A percentile compares a stretch with the other conserved stretches of the same genome.
phyloP scores from a whole-genome alignment of 1,139 yeast genomes.

The Yamadazyma diospyri region DNA sequence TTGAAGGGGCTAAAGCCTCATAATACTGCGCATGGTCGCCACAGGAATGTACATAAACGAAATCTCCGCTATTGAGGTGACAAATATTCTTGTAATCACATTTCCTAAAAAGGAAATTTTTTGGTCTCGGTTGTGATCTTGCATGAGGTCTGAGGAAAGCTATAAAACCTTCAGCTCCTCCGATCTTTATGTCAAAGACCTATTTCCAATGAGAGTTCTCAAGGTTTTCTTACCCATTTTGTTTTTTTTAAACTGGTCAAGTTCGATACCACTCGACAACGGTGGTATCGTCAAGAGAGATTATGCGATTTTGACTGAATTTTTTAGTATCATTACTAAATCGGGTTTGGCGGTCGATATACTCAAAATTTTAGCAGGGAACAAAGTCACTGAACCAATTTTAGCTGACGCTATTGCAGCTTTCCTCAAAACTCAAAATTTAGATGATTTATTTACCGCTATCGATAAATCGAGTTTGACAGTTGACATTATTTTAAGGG shows the following conservation, averaged over 20 bases:
- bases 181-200: neutral
- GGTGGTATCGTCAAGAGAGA: constrained; percentile 10
- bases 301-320: constrained; percentile 14
- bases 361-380: constrained; percentile 19
- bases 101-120: constrained; percentile 7
- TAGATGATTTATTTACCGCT: constrained; percentile 25
- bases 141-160: neutral
- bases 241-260: constrained; percentile 5
- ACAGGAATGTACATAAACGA: too few relatives aligned
- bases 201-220: constrained; percentile 4
- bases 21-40: too few relatives aligned
- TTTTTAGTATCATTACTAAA: constrained; percentile 21
- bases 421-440: constrained; percentile 22
- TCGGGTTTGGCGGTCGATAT: constrained; percentile 23
- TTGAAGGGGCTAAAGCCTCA: too few relatives aligned
- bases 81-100: constrained; percentile 2
- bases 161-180: neutral
- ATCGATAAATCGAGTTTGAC: constrained; percentile 28
- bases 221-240: constrained; percentile 7
- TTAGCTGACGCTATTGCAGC: constrained; percentile 23
- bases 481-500: constrained; percentile 22
- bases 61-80: constrained; percentile 1
- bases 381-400: constrained; percentile 17
- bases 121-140: neutral
- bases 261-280: constrained; percentile 5